Evolutionary conservation across 116 monocot species (phyloP).

Genomic region (Dioscorea cayenensis): DNA sequence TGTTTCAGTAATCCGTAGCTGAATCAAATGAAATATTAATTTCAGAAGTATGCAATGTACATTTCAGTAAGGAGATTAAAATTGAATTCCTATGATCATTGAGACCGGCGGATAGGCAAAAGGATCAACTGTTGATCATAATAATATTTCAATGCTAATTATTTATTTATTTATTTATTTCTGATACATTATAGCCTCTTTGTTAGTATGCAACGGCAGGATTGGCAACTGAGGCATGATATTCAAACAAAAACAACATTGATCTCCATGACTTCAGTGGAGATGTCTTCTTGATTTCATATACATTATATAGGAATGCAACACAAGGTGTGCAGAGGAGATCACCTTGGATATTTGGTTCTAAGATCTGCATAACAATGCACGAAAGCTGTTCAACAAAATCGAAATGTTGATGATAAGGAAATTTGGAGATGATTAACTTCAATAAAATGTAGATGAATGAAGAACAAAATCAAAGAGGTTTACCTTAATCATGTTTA

Average conservation of each 20-base stretch:
- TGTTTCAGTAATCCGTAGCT: no score
- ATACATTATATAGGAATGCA: not conserved
- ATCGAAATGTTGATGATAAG: not conserved
- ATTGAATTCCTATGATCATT: no score
- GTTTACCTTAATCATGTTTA: not conserved
- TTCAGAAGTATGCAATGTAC: no score
- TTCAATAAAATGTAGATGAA: not conserved
- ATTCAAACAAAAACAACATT: not conserved
- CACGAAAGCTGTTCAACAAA: not conserved
- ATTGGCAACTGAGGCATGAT: not conserved
- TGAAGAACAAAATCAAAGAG: not conserved
- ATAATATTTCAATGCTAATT: not conserved
- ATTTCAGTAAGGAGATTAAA: no score
- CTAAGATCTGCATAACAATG: not conserved
- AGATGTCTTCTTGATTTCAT: not conserved
- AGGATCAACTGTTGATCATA: no score
- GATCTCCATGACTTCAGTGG: not conserved
- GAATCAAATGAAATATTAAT: no score
- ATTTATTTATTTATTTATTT: no score
- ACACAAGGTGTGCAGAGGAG: not conserved
- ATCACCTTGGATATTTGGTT: not conserved
- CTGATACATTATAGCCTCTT: not conserved
- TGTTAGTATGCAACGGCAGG: not conserved
- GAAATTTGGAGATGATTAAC: not conserved
- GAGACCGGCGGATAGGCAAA: no score